A percentile compares a stretch with the other conserved stretches of the same genome.
Conservation (phyloP, 371 early-diverging fungal species). For the Mucor lusitanicus region DNA sequence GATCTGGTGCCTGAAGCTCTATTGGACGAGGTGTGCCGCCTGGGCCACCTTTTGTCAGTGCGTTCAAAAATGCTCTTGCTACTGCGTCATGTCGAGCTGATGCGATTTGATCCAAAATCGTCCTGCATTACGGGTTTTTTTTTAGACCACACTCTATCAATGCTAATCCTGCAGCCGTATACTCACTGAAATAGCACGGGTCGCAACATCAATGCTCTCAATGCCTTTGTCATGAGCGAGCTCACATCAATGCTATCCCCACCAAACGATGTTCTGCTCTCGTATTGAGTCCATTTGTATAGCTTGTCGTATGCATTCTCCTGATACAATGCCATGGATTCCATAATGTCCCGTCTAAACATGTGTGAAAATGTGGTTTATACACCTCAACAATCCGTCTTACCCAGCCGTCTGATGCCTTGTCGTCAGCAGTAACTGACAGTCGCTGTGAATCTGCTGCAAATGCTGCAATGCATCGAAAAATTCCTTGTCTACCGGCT, state of each 20-base stretch:
- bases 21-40: conserved; percentile 87
- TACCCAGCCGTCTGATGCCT: conserved; percentile 81
- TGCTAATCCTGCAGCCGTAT: too few species aligned
- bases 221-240: conserved; percentile 64
- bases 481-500: conserved; percentile 60
- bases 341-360: conserved; percentile 77
- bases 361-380: not conserved
- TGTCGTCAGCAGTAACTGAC: conserved; percentile 74
- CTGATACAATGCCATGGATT: conserved; percentile 68
- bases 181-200: conserved; percentile 78
- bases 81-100: conserved; percentile 73
- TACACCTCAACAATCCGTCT: not conserved
- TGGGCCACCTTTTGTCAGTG: conserved; percentile 86
- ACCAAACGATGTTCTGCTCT: conserved; percentile 67
- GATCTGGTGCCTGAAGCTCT: conserved; percentile 91
- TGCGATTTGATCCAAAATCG: conserved; percentile 74
- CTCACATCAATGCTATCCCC: conserved; percentile 77
- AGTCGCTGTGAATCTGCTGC: conserved; percentile 76
- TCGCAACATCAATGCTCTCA: conserved; percentile 69
- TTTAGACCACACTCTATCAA: too few species aligned
- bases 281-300: conserved; percentile 78
- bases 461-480: conserved; percentile 75
- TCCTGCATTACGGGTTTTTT: conserved; percentile 20
- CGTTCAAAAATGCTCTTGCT: conserved; percentile 73
- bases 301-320: conserved; percentile 78